A percentile compares a stretch with the other conserved stretches of the same genome.
These are phyloP conservation scores for Massariosphaeria phaeospora DNA, from an alignment of 495 filamentous ascomycete genomes.

Conservation along the genomic window DNA sequence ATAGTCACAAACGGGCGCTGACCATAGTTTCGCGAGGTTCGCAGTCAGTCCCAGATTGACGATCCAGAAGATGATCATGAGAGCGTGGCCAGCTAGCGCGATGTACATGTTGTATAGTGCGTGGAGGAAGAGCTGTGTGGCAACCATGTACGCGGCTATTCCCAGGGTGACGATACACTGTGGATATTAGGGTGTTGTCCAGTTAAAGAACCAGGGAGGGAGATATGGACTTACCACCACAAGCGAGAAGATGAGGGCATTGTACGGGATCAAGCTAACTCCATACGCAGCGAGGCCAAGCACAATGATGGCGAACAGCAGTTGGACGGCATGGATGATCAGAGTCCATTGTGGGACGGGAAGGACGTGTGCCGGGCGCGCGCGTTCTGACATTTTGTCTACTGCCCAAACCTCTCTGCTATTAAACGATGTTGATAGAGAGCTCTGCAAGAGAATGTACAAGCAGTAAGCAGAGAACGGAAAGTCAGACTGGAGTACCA, in stretches of 20 bases:
- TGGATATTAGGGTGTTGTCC: not conserved
- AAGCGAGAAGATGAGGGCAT: slow-evolving; percentile 29
- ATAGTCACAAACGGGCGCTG: not conserved
- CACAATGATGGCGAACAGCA: slow-evolving; percentile 25
- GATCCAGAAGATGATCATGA: slow-evolving; percentile 31
- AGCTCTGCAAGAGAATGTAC: too few species aligned
- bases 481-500: too few species aligned
- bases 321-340: slow-evolving; percentile 9
- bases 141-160: slow-evolving; percentile 12
- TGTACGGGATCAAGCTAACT: slow-evolving; percentile 21
- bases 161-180: slow-evolving; percentile 22
- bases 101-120: slow-evolving; percentile 21
- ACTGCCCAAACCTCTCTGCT: too few species aligned
- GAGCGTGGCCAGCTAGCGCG: slow-evolving; percentile 15
- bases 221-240: slow-evolving; percentile 20
- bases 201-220: not conserved
- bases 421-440: too few species aligned
- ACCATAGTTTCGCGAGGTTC: slow-evolving; percentile 20
- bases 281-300: slow-evolving; percentile 31
- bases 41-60: slow-evolving; percentile 27
- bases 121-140: slow-evolving; percentile 7
- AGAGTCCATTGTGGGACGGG: slow-evolving; percentile 20
- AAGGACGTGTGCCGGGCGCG: slow-evolving; percentile 5
- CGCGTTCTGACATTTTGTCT: not conserved
- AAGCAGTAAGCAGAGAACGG: too few species aligned